phyloP scores from a whole-genome alignment of 371 early-diverging fungal genomes.

The Rhizopus arrhizus region DNA sequence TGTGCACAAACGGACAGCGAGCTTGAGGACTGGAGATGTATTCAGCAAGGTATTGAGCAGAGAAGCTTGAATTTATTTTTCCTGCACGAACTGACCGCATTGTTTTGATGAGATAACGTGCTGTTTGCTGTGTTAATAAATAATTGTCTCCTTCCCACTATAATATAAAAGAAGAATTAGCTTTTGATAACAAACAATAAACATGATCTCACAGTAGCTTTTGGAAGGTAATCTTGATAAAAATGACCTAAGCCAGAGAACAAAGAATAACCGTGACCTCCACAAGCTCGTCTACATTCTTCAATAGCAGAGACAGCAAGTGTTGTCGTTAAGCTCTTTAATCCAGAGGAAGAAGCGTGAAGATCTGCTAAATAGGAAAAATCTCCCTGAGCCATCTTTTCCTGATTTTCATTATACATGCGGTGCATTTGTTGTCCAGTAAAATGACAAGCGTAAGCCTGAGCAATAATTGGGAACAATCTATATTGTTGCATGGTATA shows the following conservation, averaged over 20 bases:
- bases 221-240: slow-evolving; percentile 74
- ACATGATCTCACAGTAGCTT: slow-evolving; percentile 57
- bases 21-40: slow-evolving; percentile 51
- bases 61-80: slow-evolving; percentile 45
- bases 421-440: slow-evolving; percentile 73
- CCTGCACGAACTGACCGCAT: slow-evolving; percentile 45
- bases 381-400: slow-evolving; percentile 69
- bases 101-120: slow-evolving; percentile 68
- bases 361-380: slow-evolving; percentile 75
- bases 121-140: slow-evolving; percentile 78
- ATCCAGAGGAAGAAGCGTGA: slow-evolving; percentile 83
- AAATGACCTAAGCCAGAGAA: slow-evolving; percentile 79
- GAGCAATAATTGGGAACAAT: slow-evolving; percentile 78
- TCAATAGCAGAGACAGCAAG: slow-evolving; percentile 76
- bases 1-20: slow-evolving; percentile 41
- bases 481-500: slow-evolving; percentile 82
- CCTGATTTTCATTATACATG: slow-evolving; percentile 69
- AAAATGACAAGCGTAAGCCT: slow-evolving; percentile 77
- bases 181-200: not conserved
- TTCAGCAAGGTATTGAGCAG: slow-evolving; percentile 40
- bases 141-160: slow-evolving; percentile 88
- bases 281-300: slow-evolving; percentile 79
- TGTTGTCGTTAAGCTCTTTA: slow-evolving; percentile 82
- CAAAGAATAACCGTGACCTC: slow-evolving; percentile 86
- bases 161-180: not conserved